Evolutionary conservation across 345 rosid genomes (phyloP).

Genomic region (Brassica rapa): DNA sequence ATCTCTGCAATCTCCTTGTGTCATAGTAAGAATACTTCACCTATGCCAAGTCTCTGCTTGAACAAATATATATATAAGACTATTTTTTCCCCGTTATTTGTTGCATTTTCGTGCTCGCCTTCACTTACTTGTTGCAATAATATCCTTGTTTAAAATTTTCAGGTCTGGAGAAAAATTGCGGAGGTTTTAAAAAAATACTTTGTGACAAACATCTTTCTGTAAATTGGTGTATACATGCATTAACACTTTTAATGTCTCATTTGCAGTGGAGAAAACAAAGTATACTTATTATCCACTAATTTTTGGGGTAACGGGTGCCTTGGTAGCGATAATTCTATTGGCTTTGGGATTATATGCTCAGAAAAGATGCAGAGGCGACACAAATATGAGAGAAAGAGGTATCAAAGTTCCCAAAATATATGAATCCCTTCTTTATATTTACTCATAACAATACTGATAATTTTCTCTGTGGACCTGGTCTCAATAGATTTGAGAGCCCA

Average conservation of each 20-base stretch:
- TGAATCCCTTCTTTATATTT: neutral
- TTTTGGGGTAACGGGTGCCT: neutral
- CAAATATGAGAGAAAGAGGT: conserved; percentile 4
- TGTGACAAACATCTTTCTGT: neutral
- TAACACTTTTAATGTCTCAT: conserved; percentile 8
- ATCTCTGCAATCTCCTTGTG: conserved; percentile 63
- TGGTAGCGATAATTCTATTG: conserved; percentile 15
- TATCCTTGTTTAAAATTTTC: neutral
- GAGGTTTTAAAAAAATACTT: conserved; percentile 9
- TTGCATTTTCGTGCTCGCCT: neutral
- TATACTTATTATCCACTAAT: neutral
- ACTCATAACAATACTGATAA: neutral
- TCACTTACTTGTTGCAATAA: neutral
- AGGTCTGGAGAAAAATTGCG: conserved; percentile 24
- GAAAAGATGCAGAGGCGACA: conserved; percentile 12
- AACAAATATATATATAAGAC: neutral
- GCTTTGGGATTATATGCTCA: conserved; percentile 40
- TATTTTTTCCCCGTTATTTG: neutral
- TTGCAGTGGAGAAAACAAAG: conserved; percentile 24
- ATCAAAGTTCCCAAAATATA: neutral
- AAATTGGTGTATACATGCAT: neutral
- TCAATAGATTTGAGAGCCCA: conserved; percentile 18
- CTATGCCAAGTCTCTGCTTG: neutral
- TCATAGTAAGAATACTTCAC: conserved; percentile 35
- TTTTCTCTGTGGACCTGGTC: neutral